These are phyloP conservation scores for Pythium coloratum DNA, from an alignment of 352 stramenopile species.

Conservation along the genomic window DNA sequence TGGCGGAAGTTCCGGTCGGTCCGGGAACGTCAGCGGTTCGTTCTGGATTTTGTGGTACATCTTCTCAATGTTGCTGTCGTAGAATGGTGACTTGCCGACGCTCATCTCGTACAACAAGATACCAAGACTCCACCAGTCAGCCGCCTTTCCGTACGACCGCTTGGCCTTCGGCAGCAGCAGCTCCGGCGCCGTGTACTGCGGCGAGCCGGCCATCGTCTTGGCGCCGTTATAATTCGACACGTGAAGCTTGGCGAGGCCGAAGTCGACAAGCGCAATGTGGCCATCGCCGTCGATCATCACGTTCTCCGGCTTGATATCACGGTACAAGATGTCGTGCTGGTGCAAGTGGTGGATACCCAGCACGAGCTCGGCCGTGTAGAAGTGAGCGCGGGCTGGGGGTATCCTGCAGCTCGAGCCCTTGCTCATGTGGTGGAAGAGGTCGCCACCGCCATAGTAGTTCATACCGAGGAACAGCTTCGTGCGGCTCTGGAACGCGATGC, in stretches of 20 bases:
- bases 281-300: conserved; percentile 95
- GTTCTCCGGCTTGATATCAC: conserved; percentile 97
- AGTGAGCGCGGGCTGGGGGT: conserved; percentile 78
- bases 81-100: conserved; percentile 91
- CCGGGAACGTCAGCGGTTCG: conserved; percentile 77
- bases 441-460: conserved; percentile 86
- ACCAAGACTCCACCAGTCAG: conserved; percentile 89
- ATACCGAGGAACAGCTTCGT: conserved; percentile 88
- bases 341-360: conserved; percentile 93
- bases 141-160: conserved; percentile 85
- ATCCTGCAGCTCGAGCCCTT: conserved; percentile 87
- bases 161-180: conserved; percentile 83
- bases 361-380: conserved; percentile 93
- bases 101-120: conserved; percentile 94
- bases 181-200: conserved; percentile 87
- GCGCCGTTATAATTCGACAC: conserved; percentile 88
- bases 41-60: conserved; percentile 94
- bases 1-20: conserved; percentile 61
- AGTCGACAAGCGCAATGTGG: conserved; percentile 95
- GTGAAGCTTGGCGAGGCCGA: conserved; percentile 93
- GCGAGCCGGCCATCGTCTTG: conserved; percentile 88
- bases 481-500: conserved; percentile 86
- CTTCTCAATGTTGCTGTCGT: conserved; percentile 93
- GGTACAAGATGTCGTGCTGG: conserved; percentile 94
- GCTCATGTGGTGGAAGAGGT: conserved; percentile 90